Evolutionary conservation across 106 monocot species (phyloP).

Genomic region (Platanthera guangdongensis): DNA sequence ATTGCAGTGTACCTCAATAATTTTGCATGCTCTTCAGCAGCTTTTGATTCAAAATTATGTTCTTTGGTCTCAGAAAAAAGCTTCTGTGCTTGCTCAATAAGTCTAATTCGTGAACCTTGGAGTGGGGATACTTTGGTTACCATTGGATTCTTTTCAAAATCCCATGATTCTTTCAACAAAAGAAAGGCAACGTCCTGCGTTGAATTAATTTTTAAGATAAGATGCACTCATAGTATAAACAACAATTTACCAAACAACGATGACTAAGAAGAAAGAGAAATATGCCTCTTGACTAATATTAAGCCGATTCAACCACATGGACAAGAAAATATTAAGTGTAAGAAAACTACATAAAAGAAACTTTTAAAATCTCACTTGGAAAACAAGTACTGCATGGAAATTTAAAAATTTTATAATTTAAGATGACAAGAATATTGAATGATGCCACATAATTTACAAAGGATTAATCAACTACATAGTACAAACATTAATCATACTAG

Average conservation of each 20-base stretch:
- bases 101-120: slow-evolving; percentile 79
- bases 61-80: slow-evolving; percentile 90
- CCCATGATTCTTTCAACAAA: slow-evolving; percentile 84
- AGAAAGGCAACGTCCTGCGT: slow-evolving; percentile 82
- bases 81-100: slow-evolving; percentile 84
- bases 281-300: background rate
- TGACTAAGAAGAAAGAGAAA: background rate
- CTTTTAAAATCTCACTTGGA: background rate
- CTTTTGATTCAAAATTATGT: slow-evolving; percentile 82
- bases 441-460: background rate
- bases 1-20: slow-evolving; percentile 62
- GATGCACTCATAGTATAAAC: background rate
- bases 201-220: background rate
- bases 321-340: no score
- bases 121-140: slow-evolving; percentile 89
- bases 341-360: no score
- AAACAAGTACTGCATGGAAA: background rate
- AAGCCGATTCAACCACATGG: no score
- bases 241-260: background rate
- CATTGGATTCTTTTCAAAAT: slow-evolving; percentile 77
- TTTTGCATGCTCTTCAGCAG: slow-evolving; percentile 92
- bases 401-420: background rate
- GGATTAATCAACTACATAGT: background rate
- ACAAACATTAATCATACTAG: background rate
- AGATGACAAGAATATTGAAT: background rate